Evolutionary conservation across 441 rosid genomes (phyloP).

Genomic region (Lepidium campestre): DNA sequence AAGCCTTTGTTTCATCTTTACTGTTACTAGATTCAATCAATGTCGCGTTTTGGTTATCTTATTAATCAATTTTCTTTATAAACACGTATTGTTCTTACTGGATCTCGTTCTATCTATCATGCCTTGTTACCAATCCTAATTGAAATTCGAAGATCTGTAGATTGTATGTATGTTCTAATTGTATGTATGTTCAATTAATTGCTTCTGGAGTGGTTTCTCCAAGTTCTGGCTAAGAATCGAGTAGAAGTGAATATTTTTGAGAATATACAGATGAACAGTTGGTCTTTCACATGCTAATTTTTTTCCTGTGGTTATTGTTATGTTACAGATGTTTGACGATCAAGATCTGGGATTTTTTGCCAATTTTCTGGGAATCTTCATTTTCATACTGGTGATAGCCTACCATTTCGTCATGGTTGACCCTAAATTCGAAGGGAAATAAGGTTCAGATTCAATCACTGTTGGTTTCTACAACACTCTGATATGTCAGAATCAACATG

Average conservation of each 20-base stretch:
- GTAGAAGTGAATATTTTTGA: background rate
- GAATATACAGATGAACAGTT: background rate
- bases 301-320: background rate
- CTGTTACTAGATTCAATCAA: constrained; percentile 1
- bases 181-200: too few species aligned
- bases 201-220: background rate
- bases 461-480: background rate
- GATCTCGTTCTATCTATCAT: background rate
- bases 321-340: constrained; percentile 58
- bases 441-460: constrained; percentile 2
- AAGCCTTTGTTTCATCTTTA: background rate
- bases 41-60: background rate
- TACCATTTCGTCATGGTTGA: constrained; percentile 76
- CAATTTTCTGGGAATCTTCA: constrained; percentile 49
- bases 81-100: background rate
- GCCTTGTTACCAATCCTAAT: background rate
- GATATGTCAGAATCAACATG: background rate
- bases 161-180: too few species aligned
- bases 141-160: too few species aligned
- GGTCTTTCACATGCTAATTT: background rate
- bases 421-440: constrained; percentile 60
- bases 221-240: background rate
- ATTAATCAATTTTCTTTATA: background rate
- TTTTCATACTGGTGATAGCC: constrained; percentile 65
- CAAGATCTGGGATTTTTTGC: constrained; percentile 49